Percentiles rank a stretch among this genome's conserved stretches.
These are phyloP conservation scores for Apiospora aurea DNA, from an alignment of 2,329 filamentous ascomycete genomes.

Conservation along the genomic window DNA sequence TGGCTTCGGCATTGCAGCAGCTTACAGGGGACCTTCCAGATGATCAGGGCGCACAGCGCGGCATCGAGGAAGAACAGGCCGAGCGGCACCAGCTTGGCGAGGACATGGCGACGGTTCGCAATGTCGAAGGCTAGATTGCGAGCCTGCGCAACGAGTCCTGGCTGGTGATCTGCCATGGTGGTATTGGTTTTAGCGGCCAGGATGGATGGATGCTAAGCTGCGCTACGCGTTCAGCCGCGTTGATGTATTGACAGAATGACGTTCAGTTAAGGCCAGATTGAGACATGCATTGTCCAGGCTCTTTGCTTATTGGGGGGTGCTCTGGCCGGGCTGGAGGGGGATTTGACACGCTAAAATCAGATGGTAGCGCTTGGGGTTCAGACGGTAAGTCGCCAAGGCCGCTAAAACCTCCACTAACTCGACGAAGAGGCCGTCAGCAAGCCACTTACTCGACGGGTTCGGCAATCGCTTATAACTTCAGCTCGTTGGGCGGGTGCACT, in stretches of 20 bases:
- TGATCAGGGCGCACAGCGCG: slow-evolving; percentile 74
- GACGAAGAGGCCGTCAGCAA: neutral
- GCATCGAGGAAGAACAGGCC: slow-evolving; percentile 75
- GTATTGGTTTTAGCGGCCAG: neutral
- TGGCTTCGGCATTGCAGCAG: slow-evolving; percentile 23
- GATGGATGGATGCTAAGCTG: neutral
- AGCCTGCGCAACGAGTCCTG: slow-evolving; percentile 36
- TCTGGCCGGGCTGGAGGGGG: neutral
- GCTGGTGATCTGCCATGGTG: slow-evolving; percentile 26
- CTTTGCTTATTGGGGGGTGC: neutral
- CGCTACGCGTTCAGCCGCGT: slow-evolving; percentile 15
- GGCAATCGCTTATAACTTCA: neutral
- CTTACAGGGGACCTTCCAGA: slow-evolving; percentile 86
- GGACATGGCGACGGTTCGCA: slow-evolving; percentile 55
- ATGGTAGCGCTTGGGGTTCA: neutral
- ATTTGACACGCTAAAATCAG: neutral
- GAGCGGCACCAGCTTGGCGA: slow-evolving; percentile 61
- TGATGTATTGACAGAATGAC: neutral
- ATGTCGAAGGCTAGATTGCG: slow-evolving; percentile 49
- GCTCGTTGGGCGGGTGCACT: neutral
- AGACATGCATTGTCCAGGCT: slow-evolving; percentile 3
- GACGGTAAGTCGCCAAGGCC: neutral
- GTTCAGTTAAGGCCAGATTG: slow-evolving; percentile 17
- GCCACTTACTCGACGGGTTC: neutral
- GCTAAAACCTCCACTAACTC: neutral